Evolutionary conservation across 228 moss, liverwort and hornwort genomes (phyloP), one percentile per base, ranked within the genome.

Genomic region (Sphagnum magellanicum): DNA sequence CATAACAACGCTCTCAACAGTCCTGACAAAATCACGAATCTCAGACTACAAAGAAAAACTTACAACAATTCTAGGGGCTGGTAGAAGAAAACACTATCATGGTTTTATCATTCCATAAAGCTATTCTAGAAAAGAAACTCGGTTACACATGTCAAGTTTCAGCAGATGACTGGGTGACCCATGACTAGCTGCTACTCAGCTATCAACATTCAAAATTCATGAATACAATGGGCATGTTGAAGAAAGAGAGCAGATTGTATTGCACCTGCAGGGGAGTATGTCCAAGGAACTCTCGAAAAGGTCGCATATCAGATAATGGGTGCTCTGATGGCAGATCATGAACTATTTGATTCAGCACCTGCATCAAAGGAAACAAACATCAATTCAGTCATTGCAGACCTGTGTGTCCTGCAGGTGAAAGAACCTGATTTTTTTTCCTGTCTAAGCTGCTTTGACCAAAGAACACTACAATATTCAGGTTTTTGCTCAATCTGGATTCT

Each of bases 321-420:
- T 98, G 94, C 82, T 94, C 98, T 16, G 98, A 90, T 49, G 98
- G 94, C 47, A 98, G 88, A 73, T 98, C 98, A 74, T 87, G 94
- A 32, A 98, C 94, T 70, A 98, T 93, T 81, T 98, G 94, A 77
- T 98, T 98, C 76, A 98, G 74, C 52, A 98, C 97, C 94, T 94
- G 89, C 66, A 73, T 5, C 47, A 49, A 50, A 67, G 48, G 50
- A 6, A 6, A 9, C 6, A 67, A 67, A 63, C 63, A 16, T 63
- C 12, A 59, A 59, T 59, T 59, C 11, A 59, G 59, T 8, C 16
- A 63, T 63, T 8, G 55, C 8, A 55, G 55, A 12, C 55, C 32
- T 32, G 32, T 32, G 32, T 32, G 32, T 32, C 32, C 32, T 32
- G 32, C 32, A 32, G 3, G 32, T 32, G 32, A 32, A 32, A 32